These are phyloP conservation scores for Oemleria cerasiformis DNA, from an alignment of 306 rosid species.

Conservation along the genomic window DNA sequence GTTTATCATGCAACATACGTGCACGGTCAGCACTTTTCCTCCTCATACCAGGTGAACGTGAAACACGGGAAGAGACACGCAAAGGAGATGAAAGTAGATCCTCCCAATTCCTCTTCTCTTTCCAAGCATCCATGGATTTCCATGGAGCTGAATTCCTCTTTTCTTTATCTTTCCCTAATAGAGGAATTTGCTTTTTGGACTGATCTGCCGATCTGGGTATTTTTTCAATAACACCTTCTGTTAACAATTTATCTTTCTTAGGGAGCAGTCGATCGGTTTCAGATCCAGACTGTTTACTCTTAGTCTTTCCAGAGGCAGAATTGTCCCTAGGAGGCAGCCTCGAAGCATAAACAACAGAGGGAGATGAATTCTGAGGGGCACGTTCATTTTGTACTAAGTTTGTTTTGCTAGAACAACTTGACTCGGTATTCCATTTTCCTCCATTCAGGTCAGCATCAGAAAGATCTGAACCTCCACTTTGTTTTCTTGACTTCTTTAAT, in stretches of 20 bases:
- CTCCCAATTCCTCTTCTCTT: conserved; percentile 94
- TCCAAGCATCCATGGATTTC: conserved; percentile 97
- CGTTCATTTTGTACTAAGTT: conserved; percentile 39
- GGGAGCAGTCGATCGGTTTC: conserved; percentile 55
- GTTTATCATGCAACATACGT: conserved; percentile 84
- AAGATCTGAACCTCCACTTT: conserved; percentile 40
- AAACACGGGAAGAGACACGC: conserved; percentile 75
- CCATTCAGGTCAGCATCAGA: conserved; percentile 35
- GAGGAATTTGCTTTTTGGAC: conserved; percentile 45
- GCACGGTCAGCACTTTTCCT: conserved; percentile 93
- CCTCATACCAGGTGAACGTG: conserved; percentile 77
- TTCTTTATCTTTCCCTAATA: conserved; percentile 68
- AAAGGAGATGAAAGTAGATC: conserved; percentile 88
- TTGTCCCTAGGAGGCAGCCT: conserved; percentile 49
- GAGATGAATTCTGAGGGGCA: conserved; percentile 39
- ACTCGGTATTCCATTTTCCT: conserved; percentile 38
- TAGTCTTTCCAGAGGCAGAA: conserved; percentile 54
- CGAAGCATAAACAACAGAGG: conserved; percentile 43
- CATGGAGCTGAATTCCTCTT: conserved; percentile 64
- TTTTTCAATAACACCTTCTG: conserved; percentile 56
- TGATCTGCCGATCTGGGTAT: conserved; percentile 44
- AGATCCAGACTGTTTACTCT: conserved; percentile 57
- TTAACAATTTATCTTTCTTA: conserved; percentile 54
- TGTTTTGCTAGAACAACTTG: conserved; percentile 36
- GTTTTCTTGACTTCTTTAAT: conserved; percentile 40